Percentiles rank a stretch among this genome's conserved stretches.
These are phyloP conservation scores for Paraphoma chrysanthemicola DNA, from an alignment of 2,329 filamentous ascomycete genomes.

Conservation along the genomic window DNA sequence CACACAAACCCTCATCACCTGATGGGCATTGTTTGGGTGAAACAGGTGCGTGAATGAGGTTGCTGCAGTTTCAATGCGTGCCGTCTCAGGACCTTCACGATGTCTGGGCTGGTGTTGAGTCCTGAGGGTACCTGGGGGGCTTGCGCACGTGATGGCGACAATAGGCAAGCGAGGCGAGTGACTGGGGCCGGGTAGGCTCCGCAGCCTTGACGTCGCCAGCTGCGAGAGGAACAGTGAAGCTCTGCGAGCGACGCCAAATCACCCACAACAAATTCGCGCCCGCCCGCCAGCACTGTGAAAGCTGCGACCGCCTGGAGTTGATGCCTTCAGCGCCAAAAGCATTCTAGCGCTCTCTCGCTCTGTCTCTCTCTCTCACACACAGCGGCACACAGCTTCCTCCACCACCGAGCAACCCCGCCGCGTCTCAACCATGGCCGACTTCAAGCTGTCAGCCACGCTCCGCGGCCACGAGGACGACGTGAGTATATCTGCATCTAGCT, in stretches of 20 bases:
- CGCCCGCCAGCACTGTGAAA: neutral
- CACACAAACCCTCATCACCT: neutral
- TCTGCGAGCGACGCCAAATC: neutral
- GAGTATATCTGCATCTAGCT: constrained; percentile 21
- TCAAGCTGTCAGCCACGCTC: constrained; percentile 91
- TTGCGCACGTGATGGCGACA: neutral
- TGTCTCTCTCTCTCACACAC: constrained; percentile 13
- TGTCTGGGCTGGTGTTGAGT: too few species aligned
- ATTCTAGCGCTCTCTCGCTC: constrained; percentile 7
- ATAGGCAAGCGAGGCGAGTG: neutral
- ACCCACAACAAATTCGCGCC: neutral
- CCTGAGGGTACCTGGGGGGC: too few species aligned
- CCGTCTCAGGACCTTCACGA: too few species aligned
- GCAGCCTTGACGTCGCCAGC: constrained; percentile 17
- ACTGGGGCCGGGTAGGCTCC: neutral
- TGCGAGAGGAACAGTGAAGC: neutral
- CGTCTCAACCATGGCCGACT: constrained; percentile 70
- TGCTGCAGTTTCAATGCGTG: too few species aligned
- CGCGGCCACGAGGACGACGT: constrained; percentile 94
- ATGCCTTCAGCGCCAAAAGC: constrained; percentile 9
- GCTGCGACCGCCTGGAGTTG: neutral
- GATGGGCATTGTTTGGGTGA: neutral
- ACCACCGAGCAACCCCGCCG: constrained; percentile 30
- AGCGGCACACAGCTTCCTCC: constrained; percentile 4
- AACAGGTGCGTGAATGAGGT: too few species aligned